These are phyloP conservation scores for Escovopsis sp. DNA, from an alignment of 2,329 filamentous ascomycete genomes.

Conservation along the genomic window DNA sequence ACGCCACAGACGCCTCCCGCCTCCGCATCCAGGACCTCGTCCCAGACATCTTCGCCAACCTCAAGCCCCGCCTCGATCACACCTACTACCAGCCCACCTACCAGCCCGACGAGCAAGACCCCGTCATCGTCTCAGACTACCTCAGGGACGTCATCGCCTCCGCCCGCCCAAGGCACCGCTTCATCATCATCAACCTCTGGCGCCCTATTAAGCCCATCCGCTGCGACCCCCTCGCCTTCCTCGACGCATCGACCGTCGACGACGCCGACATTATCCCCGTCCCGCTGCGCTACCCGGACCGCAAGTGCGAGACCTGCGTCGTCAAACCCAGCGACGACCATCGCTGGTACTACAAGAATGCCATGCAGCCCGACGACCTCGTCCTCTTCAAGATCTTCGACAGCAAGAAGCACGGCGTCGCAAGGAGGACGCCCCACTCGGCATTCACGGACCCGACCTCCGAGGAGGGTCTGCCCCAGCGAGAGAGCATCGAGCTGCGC, in stretches of 20 bases:
- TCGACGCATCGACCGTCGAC: constrained; percentile 32
- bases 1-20: constrained; percentile 33
- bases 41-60: too few species aligned
- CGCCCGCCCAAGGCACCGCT: too few species aligned
- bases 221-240: constrained; percentile 39
- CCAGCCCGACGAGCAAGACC: constrained; percentile 24
- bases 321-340: constrained; percentile 28
- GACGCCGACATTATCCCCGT: constrained; percentile 35
- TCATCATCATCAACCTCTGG: constrained; percentile 36
- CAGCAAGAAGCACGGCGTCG: constrained; percentile 37
- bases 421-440: constrained; percentile 38
- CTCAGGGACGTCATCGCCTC: constrained; percentile 18
- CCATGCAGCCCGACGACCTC: constrained; percentile 37
- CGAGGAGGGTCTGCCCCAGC: constrained; percentile 24
- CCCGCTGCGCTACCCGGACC: constrained; percentile 35
- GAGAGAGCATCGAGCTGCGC: constrained; percentile 47
- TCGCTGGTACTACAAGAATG: constrained; percentile 38
- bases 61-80: too few species aligned
- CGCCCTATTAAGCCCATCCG: constrained; percentile 34
- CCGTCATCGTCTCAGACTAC: constrained; percentile 23
- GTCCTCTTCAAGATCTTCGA: constrained; percentile 49
- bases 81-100: constrained; percentile 19
- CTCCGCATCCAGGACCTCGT: constrained; percentile 19
- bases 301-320: constrained; percentile 33
- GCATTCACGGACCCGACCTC: constrained; percentile 34